Conservation (phyloP, 106 monocot genomes). For the Vanilla planifolia region DNA sequence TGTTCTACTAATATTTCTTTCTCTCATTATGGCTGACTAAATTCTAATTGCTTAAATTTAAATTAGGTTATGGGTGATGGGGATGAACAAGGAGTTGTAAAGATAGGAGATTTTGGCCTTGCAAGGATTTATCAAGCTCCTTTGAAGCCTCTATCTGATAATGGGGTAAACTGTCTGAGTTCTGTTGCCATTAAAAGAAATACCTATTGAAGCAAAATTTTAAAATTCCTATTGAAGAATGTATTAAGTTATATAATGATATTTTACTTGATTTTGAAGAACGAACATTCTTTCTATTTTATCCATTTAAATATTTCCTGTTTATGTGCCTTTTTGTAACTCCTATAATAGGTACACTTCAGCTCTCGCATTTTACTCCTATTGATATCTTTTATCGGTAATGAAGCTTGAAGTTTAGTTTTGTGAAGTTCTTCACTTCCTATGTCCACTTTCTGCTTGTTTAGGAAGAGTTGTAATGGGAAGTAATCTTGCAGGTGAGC, state of each 20-base stretch:
- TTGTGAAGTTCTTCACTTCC: no score
- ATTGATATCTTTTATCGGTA: no score
- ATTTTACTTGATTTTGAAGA: conserved; percentile 3
- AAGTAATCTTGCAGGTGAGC: no score
- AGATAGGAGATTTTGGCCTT: conserved; percentile 99
- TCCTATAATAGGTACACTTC: no score
- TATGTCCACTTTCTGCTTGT: no score
- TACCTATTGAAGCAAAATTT: not conserved
- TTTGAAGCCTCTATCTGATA: conserved; percentile 88
- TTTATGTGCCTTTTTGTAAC: no score
- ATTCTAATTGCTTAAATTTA: conserved; percentile 11
- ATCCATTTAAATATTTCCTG: conserved; percentile 5
- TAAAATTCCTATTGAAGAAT: no score
- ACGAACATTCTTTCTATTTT: not conserved
- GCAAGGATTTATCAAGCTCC: conserved; percentile 99
- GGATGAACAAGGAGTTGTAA: conserved; percentile 95
- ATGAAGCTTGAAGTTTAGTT: no score
- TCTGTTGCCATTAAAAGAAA: not conserved
- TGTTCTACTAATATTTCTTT: not conserved
- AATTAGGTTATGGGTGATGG: conserved; percentile 96
- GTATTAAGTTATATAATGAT: no score
- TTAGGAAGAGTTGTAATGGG: no score
- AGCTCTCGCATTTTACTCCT: no score
- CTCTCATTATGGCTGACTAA: conserved; percentile 5
- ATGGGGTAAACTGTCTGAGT: conserved; percentile 53